Percentiles rank a stretch among this genome's conserved stretches.
Conservation (phyloP, 83 land plant species). For the Picea engelmannii region DNA sequence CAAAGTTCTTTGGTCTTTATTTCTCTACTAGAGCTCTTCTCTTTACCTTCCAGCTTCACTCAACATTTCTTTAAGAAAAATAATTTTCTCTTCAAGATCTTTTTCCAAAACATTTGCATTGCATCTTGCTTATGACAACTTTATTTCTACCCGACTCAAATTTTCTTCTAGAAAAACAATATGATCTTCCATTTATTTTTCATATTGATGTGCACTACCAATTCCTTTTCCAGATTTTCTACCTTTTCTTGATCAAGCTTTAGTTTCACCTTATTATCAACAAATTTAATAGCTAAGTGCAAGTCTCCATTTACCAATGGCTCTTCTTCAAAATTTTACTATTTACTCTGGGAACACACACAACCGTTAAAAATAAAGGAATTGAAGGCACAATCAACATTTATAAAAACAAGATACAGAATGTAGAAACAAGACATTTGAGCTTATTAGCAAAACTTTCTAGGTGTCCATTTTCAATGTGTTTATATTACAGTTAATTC, state of each 20-base stretch:
- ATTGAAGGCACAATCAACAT: neutral
- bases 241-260: constrained; percentile 3
- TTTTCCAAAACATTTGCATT: neutral
- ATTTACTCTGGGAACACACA: neutral
- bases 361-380: neutral
- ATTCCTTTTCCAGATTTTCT: constrained; percentile 7
- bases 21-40: constrained; percentile 24
- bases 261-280: constrained; percentile 7
- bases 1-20: constrained; percentile 43
- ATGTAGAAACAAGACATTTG: neutral
- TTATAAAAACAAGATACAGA: no score
- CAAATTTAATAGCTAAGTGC: neutral
- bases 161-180: neutral
- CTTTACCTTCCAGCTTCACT: neutral
- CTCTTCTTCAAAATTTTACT: neutral
- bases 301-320: constrained; percentile 14
- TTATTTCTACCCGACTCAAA: neutral
- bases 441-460: neutral
- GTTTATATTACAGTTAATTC: no score
- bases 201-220: neutral
- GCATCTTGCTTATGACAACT: neutral
- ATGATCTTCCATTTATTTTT: neutral
- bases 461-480: neutral
- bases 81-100: neutral
- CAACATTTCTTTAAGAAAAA: neutral